Conservation (phyloP, 2,329 filamentous ascomycete species). For the Xylariaceae sp. region DNA sequence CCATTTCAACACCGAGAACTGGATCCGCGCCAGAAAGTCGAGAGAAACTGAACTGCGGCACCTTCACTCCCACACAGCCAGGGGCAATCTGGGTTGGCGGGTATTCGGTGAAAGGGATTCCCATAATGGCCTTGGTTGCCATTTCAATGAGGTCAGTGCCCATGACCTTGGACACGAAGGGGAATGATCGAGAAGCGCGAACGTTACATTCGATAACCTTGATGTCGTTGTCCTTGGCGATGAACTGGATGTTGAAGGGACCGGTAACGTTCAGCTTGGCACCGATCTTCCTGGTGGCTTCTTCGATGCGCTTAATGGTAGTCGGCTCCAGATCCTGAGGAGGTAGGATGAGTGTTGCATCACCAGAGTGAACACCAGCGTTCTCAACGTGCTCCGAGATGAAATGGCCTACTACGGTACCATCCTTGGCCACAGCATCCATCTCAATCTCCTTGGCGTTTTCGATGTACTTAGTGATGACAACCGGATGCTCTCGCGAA, state of each 20-base stretch:
- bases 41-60: slow-evolving; percentile 98
- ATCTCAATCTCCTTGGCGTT: slow-evolving; percentile 99
- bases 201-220: slow-evolving; percentile 99
- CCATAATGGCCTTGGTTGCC: slow-evolving; percentile 96
- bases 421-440: slow-evolving; percentile 92
- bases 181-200: slow-evolving; percentile 90
- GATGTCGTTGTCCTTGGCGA: slow-evolving; percentile 98
- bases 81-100: slow-evolving; percentile 69
- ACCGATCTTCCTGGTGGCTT: slow-evolving; percentile 92
- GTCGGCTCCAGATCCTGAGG: slow-evolving; percentile 88
- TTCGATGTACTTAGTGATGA: slow-evolving; percentile 99
- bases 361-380: slow-evolving; percentile 95
- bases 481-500: slow-evolving; percentile 90
- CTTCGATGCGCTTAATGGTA: slow-evolving; percentile 85
- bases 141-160: slow-evolving; percentile 96
- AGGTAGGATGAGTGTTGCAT: slow-evolving; percentile 90
- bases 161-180: slow-evolving; percentile 98
- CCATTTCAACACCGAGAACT: slow-evolving; percentile 97
- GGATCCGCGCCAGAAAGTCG: slow-evolving; percentile 93
- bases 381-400: slow-evolving; percentile 99
- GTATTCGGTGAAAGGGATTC: slow-evolving; percentile 74
- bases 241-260: slow-evolving; percentile 98
- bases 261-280: slow-evolving; percentile 92
- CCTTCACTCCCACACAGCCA: slow-evolving; percentile 92
- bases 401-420: slow-evolving; percentile 88